A percentile compares a stretch with the other conserved stretches of the same genome.
Evolutionary conservation across 1,284 basidiomycete species (phyloP).

Genomic region (Irpex sp.): DNA sequence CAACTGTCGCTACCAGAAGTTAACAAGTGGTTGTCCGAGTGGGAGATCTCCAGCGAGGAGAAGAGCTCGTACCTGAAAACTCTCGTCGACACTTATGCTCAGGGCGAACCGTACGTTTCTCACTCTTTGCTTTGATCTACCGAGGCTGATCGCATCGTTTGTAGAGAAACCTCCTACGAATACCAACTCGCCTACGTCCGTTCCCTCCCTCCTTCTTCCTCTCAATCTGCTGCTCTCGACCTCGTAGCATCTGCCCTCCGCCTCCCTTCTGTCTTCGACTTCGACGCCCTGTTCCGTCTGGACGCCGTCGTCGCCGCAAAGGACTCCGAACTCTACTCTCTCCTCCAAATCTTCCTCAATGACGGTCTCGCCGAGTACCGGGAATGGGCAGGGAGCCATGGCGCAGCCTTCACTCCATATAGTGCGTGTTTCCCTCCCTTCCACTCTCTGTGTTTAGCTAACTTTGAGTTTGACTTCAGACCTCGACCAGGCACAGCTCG

Average conservation of each 20-base stretch:
- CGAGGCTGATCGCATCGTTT: not conserved
- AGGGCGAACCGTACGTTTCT: conserved; percentile 48
- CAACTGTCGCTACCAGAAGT: conserved; percentile 59
- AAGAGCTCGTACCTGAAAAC: conserved; percentile 67
- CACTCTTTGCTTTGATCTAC: not conserved
- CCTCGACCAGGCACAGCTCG: conserved; percentile 52
- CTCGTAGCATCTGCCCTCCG: conserved; percentile 65
- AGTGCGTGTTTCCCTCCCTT: conserved; percentile 37
- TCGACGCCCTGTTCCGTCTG: conserved; percentile 75
- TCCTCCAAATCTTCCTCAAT: conserved; percentile 70
- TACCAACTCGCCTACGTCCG: conserved; percentile 60
- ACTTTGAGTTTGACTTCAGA: conserved; percentile 25
- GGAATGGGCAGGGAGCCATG: conserved; percentile 56
- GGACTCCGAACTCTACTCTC: conserved; percentile 59
- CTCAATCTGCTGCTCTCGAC: conserved; percentile 52
- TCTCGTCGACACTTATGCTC: conserved; percentile 59
- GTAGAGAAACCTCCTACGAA: conserved; percentile 55
- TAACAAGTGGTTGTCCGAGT: conserved; percentile 73
- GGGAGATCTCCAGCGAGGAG: conserved; percentile 64
- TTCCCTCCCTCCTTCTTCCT: conserved; percentile 46
- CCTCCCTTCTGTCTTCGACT: conserved; percentile 69
- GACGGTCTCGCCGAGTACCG: conserved; percentile 61
- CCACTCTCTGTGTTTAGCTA: conserved; percentile 13
- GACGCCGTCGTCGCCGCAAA: conserved; percentile 68
- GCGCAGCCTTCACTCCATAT: conserved; percentile 49